Evolutionary conservation across 2,329 filamentous ascomycete genomes (phyloP).

Genomic region (Gnomoniopsis smithogilvyi): DNA sequence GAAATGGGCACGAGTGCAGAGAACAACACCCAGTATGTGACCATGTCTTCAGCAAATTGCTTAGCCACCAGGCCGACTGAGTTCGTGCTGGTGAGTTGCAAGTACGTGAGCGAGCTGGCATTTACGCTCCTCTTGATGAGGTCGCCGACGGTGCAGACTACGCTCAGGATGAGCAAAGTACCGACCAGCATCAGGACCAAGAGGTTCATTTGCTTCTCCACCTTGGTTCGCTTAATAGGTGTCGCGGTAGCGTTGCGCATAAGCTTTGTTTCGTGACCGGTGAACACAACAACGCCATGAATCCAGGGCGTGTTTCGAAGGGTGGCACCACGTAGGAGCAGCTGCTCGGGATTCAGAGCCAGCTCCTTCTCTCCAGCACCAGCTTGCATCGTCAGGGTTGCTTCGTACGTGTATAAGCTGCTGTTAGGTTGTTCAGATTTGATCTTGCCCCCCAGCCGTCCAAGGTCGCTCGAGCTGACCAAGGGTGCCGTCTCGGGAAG

Average conservation of each 20-base stretch:
- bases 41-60: slow-evolving; percentile 89
- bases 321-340: slow-evolving; percentile 88
- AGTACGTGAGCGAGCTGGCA: slow-evolving; percentile 64
- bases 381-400: slow-evolving; percentile 84
- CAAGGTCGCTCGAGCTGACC: slow-evolving; percentile 83
- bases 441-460: slow-evolving; percentile 79
- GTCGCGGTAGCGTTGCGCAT: slow-evolving; percentile 98
- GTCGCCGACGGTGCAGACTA: slow-evolving; percentile 89
- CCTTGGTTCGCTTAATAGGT: slow-evolving; percentile 95
- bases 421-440: slow-evolving; percentile 97
- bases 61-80: slow-evolving; percentile 54
- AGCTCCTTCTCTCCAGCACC: slow-evolving; percentile 93
- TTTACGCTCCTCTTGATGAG: slow-evolving; percentile 71
- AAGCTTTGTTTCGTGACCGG: slow-evolving; percentile 95
- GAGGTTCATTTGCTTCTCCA: slow-evolving; percentile 89
- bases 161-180: slow-evolving; percentile 78
- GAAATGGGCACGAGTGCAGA: slow-evolving; percentile 96
- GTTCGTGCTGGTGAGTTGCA: slow-evolving; percentile 63
- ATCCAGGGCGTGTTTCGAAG: slow-evolving; percentile 96
- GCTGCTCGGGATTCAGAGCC: slow-evolving; percentile 84
- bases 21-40: slow-evolving; percentile 98
- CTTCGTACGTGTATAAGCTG: slow-evolving; percentile 97
- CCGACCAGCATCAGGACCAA: slow-evolving; percentile 87
- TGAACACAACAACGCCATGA: slow-evolving; percentile 94
- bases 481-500: slow-evolving; percentile 87